Percentiles rank a stretch among this genome's conserved stretches.
Evolutionary conservation across 352 stramenopile species (phyloP).

Genomic region (Lagenidium sp.): DNA sequence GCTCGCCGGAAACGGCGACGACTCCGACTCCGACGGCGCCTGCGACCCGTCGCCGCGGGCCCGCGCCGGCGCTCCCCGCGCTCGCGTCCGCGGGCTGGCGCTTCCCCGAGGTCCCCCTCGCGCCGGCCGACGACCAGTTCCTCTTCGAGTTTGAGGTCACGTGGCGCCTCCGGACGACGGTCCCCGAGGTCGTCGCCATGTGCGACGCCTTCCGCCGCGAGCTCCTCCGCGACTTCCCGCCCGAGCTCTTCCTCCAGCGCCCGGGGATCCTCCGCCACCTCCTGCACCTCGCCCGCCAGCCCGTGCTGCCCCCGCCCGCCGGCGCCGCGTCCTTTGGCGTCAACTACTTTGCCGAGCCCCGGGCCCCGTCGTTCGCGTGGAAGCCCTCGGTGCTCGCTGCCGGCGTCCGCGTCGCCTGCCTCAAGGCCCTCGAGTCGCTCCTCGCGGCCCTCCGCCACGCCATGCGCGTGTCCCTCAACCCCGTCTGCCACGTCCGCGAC

Average conservation of each 20-base stretch:
- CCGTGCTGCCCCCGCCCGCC: slow-evolving; percentile 25
- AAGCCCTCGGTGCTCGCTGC: slow-evolving; percentile 38
- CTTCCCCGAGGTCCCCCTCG: slow-evolving; percentile 41
- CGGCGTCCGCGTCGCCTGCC: slow-evolving; percentile 44
- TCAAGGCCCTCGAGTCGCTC: slow-evolving; percentile 56
- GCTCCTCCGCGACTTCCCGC: slow-evolving; percentile 56
- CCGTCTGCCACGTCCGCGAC: slow-evolving; percentile 27
- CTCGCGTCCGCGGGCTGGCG: slow-evolving; percentile 29
- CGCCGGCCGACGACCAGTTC: slow-evolving; percentile 50
- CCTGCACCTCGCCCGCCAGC: slow-evolving; percentile 53
- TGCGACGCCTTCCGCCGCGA: slow-evolving; percentile 40
- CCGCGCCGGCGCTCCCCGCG: neutral
- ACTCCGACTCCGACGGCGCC: neutral
- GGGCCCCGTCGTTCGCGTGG: slow-evolving; percentile 23
- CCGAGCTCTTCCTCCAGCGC: slow-evolving; percentile 59
- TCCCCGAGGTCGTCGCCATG: slow-evolving; percentile 35
- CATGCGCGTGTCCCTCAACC: slow-evolving; percentile 24
- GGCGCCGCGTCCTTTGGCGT: slow-evolving; percentile 27
- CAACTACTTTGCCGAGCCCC: slow-evolving; percentile 68
- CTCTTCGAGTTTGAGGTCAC: slow-evolving; percentile 81
- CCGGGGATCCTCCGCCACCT: slow-evolving; percentile 48
- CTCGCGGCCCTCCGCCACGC: slow-evolving; percentile 30
- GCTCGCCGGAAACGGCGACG: neutral
- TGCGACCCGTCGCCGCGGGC: neutral
- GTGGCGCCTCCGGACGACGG: slow-evolving; percentile 32